Evolutionary conservation across 495 filamentous ascomycete genomes (phyloP).

Genomic region (Cladorrhinum samala): DNA sequence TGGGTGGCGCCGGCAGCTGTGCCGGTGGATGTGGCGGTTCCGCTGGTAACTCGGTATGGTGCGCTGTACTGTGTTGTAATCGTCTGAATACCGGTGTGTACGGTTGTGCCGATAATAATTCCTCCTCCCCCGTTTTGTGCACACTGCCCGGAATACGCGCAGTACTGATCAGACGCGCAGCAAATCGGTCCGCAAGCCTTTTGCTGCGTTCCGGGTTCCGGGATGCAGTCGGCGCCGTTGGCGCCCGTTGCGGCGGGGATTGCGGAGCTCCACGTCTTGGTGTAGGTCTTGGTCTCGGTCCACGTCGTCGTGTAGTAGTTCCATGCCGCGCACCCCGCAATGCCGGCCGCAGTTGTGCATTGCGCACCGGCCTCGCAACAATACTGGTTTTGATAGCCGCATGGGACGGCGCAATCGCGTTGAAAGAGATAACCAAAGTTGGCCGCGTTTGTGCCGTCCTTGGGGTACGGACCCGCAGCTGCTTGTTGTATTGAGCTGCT

Average conservation of each 20-base stretch:
- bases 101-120: conserved; percentile 35
- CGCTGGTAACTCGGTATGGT: conserved; percentile 66
- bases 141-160: conserved; percentile 47
- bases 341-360: conserved; percentile 33
- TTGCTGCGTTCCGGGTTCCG: conserved; percentile 47
- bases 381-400: conserved; percentile 59
- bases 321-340: conserved; percentile 36
- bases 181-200: conserved; percentile 66
- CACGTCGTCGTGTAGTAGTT: conserved; percentile 69
- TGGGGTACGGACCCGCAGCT: conserved; percentile 36
- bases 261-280: conserved; percentile 55
- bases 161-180: conserved; percentile 68
- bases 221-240: conserved; percentile 49
- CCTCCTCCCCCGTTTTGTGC: conserved; percentile 25
- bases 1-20: conserved; percentile 40
- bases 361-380: conserved; percentile 57
- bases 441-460: conserved; percentile 26
- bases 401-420: conserved; percentile 55
- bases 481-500: conserved; percentile 24
- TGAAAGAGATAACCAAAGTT: conserved; percentile 38
- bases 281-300: conserved; percentile 60
- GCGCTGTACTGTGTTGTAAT: conserved; percentile 48
- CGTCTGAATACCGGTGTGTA: conserved; percentile 27
- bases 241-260: conserved; percentile 35
- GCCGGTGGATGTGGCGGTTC: conserved; percentile 32